Conservation (phyloP, 2,329 filamentous ascomycete genomes). For the Cladosporium sp. region DNA sequence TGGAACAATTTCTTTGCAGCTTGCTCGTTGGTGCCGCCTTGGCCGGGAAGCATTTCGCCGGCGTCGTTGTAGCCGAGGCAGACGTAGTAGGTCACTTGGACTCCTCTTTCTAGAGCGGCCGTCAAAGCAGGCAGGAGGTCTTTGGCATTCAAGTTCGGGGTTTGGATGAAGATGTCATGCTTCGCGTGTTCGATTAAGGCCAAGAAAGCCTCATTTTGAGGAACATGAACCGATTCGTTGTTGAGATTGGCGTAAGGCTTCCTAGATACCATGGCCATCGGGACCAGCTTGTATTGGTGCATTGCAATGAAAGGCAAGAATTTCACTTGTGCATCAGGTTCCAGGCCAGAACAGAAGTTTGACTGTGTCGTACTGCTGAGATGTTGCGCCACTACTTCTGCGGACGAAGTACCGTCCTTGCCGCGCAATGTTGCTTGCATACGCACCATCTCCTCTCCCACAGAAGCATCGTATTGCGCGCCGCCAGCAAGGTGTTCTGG, state of each 20-base stretch:
- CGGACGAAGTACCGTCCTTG: constrained; percentile 46
- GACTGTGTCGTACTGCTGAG: constrained; percentile 46
- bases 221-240: constrained; percentile 57
- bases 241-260: constrained; percentile 63
- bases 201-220: constrained; percentile 73
- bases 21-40: constrained; percentile 74
- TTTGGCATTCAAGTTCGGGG: constrained; percentile 70
- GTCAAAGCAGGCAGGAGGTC: constrained; percentile 61
- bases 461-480: constrained; percentile 60
- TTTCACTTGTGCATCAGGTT: constrained; percentile 14
- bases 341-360: constrained; percentile 41
- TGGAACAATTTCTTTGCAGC: constrained; percentile 57
- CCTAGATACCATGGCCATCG: constrained; percentile 68
- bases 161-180: constrained; percentile 68
- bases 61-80: constrained; percentile 77
- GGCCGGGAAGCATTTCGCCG: constrained; percentile 69
- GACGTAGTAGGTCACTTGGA: constrained; percentile 66
- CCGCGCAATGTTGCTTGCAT: constrained; percentile 56
- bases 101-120: constrained; percentile 61
- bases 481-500: constrained; percentile 56
- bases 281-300: constrained; percentile 29
- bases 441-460: constrained; percentile 58
- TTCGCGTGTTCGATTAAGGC: constrained; percentile 63
- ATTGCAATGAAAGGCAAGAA: constrained; percentile 57
- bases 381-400: constrained; percentile 59